Percentiles rank a stretch among this genome's conserved stretches.
Evolutionary conservation across 257 asterid species (phyloP).

Genomic region (Solanum corneliomulleri): DNA sequence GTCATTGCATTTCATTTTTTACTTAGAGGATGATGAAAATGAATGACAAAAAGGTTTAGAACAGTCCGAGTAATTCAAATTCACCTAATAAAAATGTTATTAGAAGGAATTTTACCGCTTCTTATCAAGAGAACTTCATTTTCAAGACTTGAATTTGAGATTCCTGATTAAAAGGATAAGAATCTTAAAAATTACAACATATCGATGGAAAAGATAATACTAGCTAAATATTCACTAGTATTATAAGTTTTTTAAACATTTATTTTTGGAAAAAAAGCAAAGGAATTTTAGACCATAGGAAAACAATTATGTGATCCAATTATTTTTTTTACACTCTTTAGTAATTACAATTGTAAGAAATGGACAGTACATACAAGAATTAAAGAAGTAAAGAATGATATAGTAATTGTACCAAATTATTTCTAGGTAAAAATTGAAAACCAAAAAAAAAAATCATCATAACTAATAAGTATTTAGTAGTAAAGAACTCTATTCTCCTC

Average conservation of each 20-base stretch:
- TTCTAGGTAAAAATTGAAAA: neutral
- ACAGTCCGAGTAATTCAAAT: neutral
- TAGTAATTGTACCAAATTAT: neutral
- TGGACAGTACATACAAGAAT: neutral
- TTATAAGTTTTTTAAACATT: neutral
- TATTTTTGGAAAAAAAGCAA: neutral
- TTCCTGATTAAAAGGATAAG: neutral
- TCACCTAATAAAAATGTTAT: fast-evolving
- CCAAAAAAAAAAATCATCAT: neutral
- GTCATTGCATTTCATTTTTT: neutral
- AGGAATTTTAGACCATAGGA: neutral
- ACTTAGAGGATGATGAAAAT: neutral
- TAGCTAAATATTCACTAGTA: neutral
- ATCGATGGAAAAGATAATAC: neutral
- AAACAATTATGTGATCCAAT: neutral
- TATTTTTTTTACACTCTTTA: neutral
- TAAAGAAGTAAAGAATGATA: neutral
- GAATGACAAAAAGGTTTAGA: neutral
- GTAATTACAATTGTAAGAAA: neutral
- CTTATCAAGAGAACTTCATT: neutral
- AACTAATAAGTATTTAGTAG: neutral
- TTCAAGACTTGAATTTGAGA: neutral
- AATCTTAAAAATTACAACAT: neutral
- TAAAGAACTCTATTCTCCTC: neutral
- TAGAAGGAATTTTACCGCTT: neutral